phyloP scores from a whole-genome alignment of 176 grass and related monocot genomes.

The Avena sativa region DNA sequence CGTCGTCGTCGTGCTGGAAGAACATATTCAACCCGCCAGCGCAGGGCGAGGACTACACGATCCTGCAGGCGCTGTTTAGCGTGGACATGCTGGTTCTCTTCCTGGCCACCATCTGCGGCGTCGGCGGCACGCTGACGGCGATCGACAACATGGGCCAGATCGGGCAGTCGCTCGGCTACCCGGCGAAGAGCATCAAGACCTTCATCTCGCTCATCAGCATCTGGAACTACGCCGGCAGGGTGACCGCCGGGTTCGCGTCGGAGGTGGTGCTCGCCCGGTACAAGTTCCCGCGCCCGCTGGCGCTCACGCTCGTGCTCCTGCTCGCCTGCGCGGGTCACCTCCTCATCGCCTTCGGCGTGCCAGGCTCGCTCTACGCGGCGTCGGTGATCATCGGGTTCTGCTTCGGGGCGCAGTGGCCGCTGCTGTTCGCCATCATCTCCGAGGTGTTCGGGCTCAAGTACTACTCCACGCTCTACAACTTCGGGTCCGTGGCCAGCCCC shows the following conservation, averaged over 20 bases:
- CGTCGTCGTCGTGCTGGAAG: slow-evolving; percentile 14
- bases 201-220: slow-evolving; percentile 88
- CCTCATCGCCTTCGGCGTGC: slow-evolving; percentile 75
- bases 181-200: slow-evolving; percentile 66
- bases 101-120: slow-evolving; percentile 71
- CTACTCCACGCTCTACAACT: slow-evolving; percentile 89
- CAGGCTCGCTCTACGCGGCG: slow-evolving; percentile 52
- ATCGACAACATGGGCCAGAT: slow-evolving; percentile 93
- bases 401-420: slow-evolving; percentile 85
- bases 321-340: slow-evolving; percentile 77
- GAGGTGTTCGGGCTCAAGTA: slow-evolving; percentile 88
- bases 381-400: slow-evolving; percentile 70
- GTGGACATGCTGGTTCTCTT: slow-evolving; percentile 77
- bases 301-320: slow-evolving; percentile 62
- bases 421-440: slow-evolving; percentile 82
- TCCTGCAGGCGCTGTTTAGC: slow-evolving; percentile 76
- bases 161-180: slow-evolving; percentile 62
- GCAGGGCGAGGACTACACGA: slow-evolving; percentile 67
- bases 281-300: slow-evolving; percentile 70
- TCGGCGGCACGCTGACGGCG: slow-evolving; percentile 74
- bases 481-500: slow-evolving; percentile 72
- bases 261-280: slow-evolving; percentile 56
- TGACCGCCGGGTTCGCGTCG: slow-evolving; percentile 63
- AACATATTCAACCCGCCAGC: slow-evolving; percentile 62
- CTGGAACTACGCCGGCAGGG: slow-evolving; percentile 82